Base-by-base conservation (phyloP, 306 rosid genomes). In the Cucurbita ficifolia region DNA sequence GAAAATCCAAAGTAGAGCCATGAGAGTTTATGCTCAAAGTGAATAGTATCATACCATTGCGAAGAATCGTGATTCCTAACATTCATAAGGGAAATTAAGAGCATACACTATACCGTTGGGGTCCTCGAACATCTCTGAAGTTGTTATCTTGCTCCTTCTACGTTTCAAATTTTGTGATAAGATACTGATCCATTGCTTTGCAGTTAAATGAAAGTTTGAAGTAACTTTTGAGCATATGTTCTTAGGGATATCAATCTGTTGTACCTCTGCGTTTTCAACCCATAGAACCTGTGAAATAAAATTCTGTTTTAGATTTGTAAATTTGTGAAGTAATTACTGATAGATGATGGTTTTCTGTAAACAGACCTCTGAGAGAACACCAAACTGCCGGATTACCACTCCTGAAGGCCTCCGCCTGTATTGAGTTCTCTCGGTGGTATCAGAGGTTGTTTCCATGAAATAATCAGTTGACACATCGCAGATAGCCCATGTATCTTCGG, bases 321-420 rank as follows among this genome's bases (percentile, higher is more conserved):
- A 29, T 2, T 29, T 29, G 33, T 29, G 33, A 29, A 29, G 33
- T 29, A 29, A 29, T 21, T 45, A 12, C 35, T 0, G 12, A 22
- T 4, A 68, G 21, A 68, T 3, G n/a, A 46, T 68, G 55, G 42
- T 24, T 24, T 68, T 46, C 42, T 68, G 40, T 7, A 49, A 46
- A 14, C 65, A 39, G 61, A 80, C 83, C 83, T 80, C 77, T 54
- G 80, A 80, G 8, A n/a, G 11, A 10, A 13, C 5, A 39, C 17
- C 80, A 61, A 10, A 2, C 36, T 46, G 16, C 53, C 79, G 67
- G 22, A 80, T 21, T 42, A 80, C 62, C 38, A 80, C 74, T 70
- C 83, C 83, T 7, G 83, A 80, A 40, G 79, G 83, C 74, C 77
- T 76, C 42, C 83, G 72, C 61, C 2, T 55, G 59, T 75, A 80